Evolutionary conservation across 768 basidiomycete species (phyloP), one percentile per base, ranked within the genome.

Genomic region (Mycena kentingensis): DNA sequence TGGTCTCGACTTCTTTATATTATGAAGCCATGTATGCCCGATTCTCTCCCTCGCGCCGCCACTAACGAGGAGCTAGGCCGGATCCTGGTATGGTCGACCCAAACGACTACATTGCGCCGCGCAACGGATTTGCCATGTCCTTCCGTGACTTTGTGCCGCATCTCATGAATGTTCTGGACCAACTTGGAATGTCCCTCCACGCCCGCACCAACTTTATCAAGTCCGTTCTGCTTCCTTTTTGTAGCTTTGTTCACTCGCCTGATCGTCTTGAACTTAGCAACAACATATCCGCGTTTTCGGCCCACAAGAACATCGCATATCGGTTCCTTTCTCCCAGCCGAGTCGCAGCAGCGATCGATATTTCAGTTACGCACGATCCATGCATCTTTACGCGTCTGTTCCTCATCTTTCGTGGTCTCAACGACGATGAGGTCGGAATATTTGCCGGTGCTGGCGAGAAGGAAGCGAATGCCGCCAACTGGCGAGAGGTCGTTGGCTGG

Each of bases 301-400:
- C 75, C 15, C 89, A 93, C 71, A 88, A 85, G 65, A 92, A 93
- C 68, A 90, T 93, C 55, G 91, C 90, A 18, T 93, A 93, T 65
- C 85, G 91, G n/a, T 92, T 93, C 69, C 78, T 93, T 55, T 80
- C 84, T 8, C 91, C 89, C 5, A 74, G 77, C 53, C 87, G 82
- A 61, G 88, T 93, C 37, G 88, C 90, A 5, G 83, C 88, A 3
- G 91, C 91, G n/a, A 81, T 93, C 51, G 91, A 93, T 64, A 88
- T 93, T 56, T 84, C 86, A 1, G 84, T 93, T n/a, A 87, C 88
- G 1, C 77, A 81, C 11, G 88, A 91, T 46, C 84, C 87, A 21
- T 91, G 89, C 63, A 74, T 87, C 52, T 92, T 90, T 67, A 93
- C 88, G 7, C 84, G 91, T 26, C 71, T 93, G 21, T 93, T 93